These are phyloP conservation scores for Solanum tarapatanum DNA, from an alignment of 257 asterid genomes.

Conservation along the genomic window DNA sequence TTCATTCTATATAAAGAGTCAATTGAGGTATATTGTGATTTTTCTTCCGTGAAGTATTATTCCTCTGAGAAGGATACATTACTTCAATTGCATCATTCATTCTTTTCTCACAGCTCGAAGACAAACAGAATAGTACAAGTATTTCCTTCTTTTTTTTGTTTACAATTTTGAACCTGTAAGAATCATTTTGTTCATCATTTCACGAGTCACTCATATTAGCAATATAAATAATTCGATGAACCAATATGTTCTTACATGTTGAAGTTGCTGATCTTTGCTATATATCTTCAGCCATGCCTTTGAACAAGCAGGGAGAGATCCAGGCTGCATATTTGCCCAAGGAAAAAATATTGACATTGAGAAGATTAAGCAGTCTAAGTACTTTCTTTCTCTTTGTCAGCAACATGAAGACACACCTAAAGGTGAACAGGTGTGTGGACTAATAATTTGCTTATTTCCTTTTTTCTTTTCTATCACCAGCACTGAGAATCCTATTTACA, in stretches of 20 bases:
- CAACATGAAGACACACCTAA: conserved; percentile 27
- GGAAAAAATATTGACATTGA: conserved; percentile 41
- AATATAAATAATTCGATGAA: background rate
- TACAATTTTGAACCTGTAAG: background rate
- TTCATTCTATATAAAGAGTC: background rate
- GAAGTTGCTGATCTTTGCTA: conserved; percentile 8
- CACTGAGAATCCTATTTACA: background rate
- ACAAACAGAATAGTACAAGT: background rate
- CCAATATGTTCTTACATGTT: background rate
- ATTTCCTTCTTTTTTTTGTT: background rate
- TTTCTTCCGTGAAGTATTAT: background rate
- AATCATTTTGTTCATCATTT: background rate
- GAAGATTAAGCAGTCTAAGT: conserved; percentile 65
- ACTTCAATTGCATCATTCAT: background rate
- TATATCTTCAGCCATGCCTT: conserved; percentile 62
- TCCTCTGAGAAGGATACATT: background rate
- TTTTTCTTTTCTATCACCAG: background rate
- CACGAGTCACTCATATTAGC: background rate
- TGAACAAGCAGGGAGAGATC: conserved; percentile 77
- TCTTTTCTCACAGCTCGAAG: background rate
- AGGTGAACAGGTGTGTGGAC: conserved; percentile 33
- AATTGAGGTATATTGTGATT: background rate
- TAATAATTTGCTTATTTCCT: background rate
- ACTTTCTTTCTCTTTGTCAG: conserved; percentile 39
- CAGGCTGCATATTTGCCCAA: conserved; percentile 52